Conservation (phyloP, 768 basidiomycete species). For the Dioszegia aurantiaca region DNA sequence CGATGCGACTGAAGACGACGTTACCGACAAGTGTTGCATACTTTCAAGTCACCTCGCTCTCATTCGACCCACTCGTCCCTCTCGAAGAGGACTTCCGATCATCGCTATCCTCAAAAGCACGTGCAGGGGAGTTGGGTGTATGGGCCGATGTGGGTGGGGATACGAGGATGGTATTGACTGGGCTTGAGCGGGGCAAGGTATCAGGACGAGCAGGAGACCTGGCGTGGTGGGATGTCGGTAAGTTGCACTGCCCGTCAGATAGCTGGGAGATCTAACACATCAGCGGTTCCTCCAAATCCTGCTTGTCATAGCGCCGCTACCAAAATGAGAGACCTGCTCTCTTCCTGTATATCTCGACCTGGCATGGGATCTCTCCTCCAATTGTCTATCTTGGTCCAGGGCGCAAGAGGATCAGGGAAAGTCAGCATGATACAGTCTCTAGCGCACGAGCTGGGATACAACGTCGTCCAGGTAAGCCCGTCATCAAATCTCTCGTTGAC, state of each 20-base stretch:
- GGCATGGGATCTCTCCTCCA: constrained; percentile 64
- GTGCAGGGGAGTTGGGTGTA: constrained; percentile 74
- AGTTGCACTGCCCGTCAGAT: constrained; percentile 22
- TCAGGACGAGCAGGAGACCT: constrained; percentile 58
- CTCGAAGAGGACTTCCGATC: constrained; percentile 51
- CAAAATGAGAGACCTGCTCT: constrained; percentile 61
- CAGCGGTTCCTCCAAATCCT: constrained; percentile 1
- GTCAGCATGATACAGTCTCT: constrained; percentile 59
- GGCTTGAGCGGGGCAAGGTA: constrained; percentile 66
- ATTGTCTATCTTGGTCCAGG: constrained; percentile 72
- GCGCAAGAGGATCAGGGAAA: constrained; percentile 78
- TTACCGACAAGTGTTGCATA: constrained; percentile 60
- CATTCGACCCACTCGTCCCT: constrained; percentile 60
- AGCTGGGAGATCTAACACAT: background rate
- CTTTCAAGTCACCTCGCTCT: constrained; percentile 75
- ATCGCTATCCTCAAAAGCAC: constrained; percentile 54
- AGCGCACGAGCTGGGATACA: constrained; percentile 63
- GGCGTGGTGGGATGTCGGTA: constrained; percentile 59
- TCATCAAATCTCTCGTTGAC: background rate
- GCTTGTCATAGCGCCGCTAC: constrained; percentile 47
- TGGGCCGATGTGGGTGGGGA: constrained; percentile 66
- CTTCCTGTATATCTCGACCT: constrained; percentile 61
- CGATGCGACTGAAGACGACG: background rate
- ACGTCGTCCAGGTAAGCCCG: constrained; percentile 66
- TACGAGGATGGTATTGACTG: constrained; percentile 76